Conservation (phyloP, 768 basidiomycete genomes). For the Gloeophyllum trabeum region DNA sequence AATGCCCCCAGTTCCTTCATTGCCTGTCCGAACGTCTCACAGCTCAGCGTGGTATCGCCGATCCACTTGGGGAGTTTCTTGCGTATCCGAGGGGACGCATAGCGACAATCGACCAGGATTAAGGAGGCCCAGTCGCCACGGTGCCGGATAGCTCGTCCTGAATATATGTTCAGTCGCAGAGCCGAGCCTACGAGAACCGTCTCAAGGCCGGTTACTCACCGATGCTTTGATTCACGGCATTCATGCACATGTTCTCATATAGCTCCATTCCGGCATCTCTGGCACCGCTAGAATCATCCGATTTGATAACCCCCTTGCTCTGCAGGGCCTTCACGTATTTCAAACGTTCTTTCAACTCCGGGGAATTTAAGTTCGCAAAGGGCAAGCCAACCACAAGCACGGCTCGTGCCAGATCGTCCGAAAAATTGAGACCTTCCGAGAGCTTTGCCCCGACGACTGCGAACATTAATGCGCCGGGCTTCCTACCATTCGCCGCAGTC, state of each 20-base stretch:
- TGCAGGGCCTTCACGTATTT: constrained; percentile 61
- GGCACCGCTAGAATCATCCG: constrained; percentile 15
- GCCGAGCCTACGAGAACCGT: not conserved
- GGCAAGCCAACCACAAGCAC: constrained; percentile 87
- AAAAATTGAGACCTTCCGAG: constrained; percentile 82
- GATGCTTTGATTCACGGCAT: constrained; percentile 94
- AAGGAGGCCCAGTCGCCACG: constrained; percentile 86
- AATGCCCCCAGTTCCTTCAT: constrained; percentile 61
- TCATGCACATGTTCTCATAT: constrained; percentile 89
- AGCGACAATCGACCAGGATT: constrained; percentile 79
- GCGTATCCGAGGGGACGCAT: constrained; percentile 54
- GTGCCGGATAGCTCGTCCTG: constrained; percentile 91
- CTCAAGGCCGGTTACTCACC: constrained; percentile 36
- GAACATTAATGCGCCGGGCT: constrained; percentile 67
- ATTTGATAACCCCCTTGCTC: too few species aligned
- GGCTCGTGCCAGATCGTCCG: constrained; percentile 73
- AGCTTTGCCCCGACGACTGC: constrained; percentile 96
- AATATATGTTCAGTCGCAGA: not conserved
- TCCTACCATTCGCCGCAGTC: constrained; percentile 17
- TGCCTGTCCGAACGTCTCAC: constrained; percentile 60
- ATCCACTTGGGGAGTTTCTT: constrained; percentile 91
- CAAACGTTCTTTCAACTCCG: constrained; percentile 87
- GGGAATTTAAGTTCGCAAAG: constrained; percentile 85
- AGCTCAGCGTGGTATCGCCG: constrained; percentile 41
- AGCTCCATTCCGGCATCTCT: constrained; percentile 72